Evolutionary conservation across 2,329 filamentous ascomycete species (phyloP).

Genomic region (Neonectria punicea): DNA sequence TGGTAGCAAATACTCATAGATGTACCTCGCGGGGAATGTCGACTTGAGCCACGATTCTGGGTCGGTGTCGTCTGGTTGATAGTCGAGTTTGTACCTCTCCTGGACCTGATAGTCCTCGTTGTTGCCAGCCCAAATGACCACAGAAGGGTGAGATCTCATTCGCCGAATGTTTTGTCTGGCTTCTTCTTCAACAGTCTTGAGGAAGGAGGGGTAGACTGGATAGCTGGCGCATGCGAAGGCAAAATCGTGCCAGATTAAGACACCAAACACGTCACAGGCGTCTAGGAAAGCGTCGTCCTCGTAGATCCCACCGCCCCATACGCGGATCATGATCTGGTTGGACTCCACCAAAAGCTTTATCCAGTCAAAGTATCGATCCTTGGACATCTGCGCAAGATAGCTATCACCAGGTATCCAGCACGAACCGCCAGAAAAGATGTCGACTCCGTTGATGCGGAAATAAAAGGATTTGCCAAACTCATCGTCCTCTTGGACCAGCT

Average conservation of each 20-base stretch:
- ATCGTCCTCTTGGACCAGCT: conserved; percentile 50
- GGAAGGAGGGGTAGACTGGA: conserved; percentile 68
- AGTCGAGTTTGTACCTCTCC: conserved; percentile 73
- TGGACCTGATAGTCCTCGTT: conserved; percentile 84
- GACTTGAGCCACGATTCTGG: conserved; percentile 75
- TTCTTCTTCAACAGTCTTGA: conserved; percentile 68
- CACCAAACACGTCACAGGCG: conserved; percentile 73
- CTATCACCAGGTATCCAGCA: conserved; percentile 85
- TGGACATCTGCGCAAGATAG: conserved; percentile 74
- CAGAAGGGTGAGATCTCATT: conserved; percentile 69
- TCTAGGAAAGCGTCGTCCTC: conserved; percentile 76
- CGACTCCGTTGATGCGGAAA: conserved; percentile 77
- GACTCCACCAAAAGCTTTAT: conserved; percentile 72
- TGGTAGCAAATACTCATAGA: conserved; percentile 80
- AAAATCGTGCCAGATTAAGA: conserved; percentile 79
- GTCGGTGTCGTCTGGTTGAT: conserved; percentile 77
- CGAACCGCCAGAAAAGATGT: conserved; percentile 79
- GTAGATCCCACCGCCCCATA: conserved; percentile 55
- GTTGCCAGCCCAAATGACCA: conserved; percentile 83
- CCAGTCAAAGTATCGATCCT: conserved; percentile 74
- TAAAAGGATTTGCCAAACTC: conserved; percentile 77
- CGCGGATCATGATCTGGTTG: conserved; percentile 42
- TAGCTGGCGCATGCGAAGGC: conserved; percentile 76
- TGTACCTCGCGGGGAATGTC: conserved; percentile 80
- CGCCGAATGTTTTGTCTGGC: conserved; percentile 70